Evolutionary conservation across 768 basidiomycete species (phyloP), one percentile per base, ranked within the genome.

Genomic region (Dioszegia crocea): DNA sequence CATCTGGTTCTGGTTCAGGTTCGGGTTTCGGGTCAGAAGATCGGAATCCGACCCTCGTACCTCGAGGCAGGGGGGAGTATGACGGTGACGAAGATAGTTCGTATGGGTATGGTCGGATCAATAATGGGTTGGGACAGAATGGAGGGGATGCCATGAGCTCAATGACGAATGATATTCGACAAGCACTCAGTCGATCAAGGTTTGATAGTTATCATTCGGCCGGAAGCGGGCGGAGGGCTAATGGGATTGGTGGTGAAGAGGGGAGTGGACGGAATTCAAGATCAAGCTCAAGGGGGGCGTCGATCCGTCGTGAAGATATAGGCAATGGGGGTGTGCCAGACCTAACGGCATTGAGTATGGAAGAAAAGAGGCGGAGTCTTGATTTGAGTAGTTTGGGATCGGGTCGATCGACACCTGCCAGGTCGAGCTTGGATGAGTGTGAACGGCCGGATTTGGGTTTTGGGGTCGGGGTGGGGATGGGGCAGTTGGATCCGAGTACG

Each of bases 131-230:
- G 24, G 57, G 43, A 3, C 36, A 40, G 14, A 57, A 43, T 11
- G 36, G 21, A 1, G 52, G 49, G 11, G 61, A 63, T 43, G 45
- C 50, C 17, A 62, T 67, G 39, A 60, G 56, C 29, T 63, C 64
- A 3, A 70, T 70, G 68, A 73, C 68, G 2, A 57, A 60, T 24
- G 71, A 67, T 46, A 67, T 73, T 16, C 51, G 60, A 33, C 53
- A 63, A 54, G 65, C 67, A 2, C 46, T 68, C 17, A 62, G 66
- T n/a, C 38, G 64, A 39, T 62, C 59, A 23, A 30, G 64, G 17
- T 66, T 61, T 33, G 68, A 67, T 12, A 65, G 56, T 17, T 62
- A 60, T 6, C 41, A 57, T 33, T 48, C 59, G 8, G 43, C 43
- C 64, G 51, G 63, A 61, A 3, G 39, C 64, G 41, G 64, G 62